phyloP scores from a whole-genome alignment of 1,139 yeast species.

The Geotrichum fermentans region DNA sequence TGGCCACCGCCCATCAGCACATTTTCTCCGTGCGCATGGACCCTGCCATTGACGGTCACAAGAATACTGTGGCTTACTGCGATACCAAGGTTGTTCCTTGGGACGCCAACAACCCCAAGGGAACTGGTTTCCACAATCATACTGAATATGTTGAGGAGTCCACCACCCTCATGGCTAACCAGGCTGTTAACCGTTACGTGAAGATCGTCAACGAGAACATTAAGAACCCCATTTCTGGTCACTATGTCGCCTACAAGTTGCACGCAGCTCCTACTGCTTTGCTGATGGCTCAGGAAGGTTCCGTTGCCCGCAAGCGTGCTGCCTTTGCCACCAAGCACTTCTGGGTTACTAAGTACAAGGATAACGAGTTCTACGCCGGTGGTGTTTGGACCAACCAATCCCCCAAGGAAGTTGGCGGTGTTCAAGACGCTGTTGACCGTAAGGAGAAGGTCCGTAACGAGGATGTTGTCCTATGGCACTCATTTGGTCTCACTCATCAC shows the following conservation, averaged over 20 bases:
- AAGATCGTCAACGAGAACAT: slow-evolving; percentile 71
- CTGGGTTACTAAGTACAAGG: slow-evolving; percentile 72
- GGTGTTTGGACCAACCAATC: slow-evolving; percentile 81
- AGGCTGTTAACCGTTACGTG: slow-evolving; percentile 69
- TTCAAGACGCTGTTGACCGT: slow-evolving; percentile 58
- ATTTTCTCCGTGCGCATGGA: slow-evolving; percentile 78
- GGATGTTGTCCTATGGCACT: slow-evolving; percentile 82
- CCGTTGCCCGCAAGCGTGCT: slow-evolving; percentile 63
- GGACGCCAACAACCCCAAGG: slow-evolving; percentile 59
- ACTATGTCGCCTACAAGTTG: slow-evolving; percentile 80
- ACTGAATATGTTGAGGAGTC: slow-evolving; percentile 66
- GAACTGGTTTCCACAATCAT: slow-evolving; percentile 68
- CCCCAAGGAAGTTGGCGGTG: slow-evolving; percentile 57
- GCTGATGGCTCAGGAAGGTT: slow-evolving; percentile 61
- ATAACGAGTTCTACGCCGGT: slow-evolving; percentile 65
- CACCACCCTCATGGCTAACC: slow-evolving; percentile 68
- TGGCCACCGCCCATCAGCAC: slow-evolving; percentile 90
- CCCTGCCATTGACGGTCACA: slow-evolving; percentile 80
- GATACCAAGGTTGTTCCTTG: slow-evolving; percentile 67
- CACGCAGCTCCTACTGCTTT: slow-evolving; percentile 73
- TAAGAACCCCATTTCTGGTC: slow-evolving; percentile 68
- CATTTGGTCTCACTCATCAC: slow-evolving; percentile 80
- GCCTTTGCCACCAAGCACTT: slow-evolving; percentile 67
- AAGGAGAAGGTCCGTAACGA: slow-evolving; percentile 70
- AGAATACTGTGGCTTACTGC: slow-evolving; percentile 64